These are phyloP conservation scores for Thelephora aurantiotincta DNA, from an alignment of 768 basidiomycete genomes.

Conservation along the genomic window DNA sequence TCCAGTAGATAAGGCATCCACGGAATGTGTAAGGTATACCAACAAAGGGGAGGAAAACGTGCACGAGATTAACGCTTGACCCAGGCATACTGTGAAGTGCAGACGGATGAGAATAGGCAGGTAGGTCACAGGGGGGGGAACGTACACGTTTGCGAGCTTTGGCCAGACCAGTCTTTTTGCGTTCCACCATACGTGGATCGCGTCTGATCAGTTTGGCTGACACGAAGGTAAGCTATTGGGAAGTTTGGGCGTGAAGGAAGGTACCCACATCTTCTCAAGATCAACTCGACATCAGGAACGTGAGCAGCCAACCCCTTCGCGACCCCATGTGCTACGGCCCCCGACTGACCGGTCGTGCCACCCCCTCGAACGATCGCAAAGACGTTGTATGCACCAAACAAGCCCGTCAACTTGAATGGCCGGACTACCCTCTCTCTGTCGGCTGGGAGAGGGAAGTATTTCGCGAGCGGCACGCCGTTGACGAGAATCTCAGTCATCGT, in stretches of 20 bases:
- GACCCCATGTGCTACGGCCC: constrained; percentile 67
- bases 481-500: constrained; percentile 59
- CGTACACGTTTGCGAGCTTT: constrained; percentile 88
- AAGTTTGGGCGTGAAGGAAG: neutral
- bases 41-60: too few relatives aligned
- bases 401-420: constrained; percentile 72
- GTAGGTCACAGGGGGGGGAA: constrained; percentile 9
- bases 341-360: constrained; percentile 88
- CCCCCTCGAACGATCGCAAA: constrained; percentile 57
- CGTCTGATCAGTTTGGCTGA: constrained; percentile 75
- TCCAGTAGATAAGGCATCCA: neutral
- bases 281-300: constrained; percentile 44
- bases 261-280: constrained; percentile 60
- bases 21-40: neutral
- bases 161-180: constrained; percentile 88
- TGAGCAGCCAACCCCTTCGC: constrained; percentile 63
- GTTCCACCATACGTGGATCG: constrained; percentile 95
- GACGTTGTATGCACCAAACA: constrained; percentile 74
- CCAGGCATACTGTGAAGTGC: constrained; percentile 62
- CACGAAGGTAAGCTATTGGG: constrained; percentile 5
- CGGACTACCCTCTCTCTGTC: constrained; percentile 76
- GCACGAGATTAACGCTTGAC: constrained; percentile 66
- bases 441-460: constrained; percentile 60
- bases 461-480: constrained; percentile 68
- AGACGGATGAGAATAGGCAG: constrained; percentile 5